Evolutionary conservation across 1,284 basidiomycete species (phyloP).

Genomic region (Ceratobasidium theobromae): DNA sequence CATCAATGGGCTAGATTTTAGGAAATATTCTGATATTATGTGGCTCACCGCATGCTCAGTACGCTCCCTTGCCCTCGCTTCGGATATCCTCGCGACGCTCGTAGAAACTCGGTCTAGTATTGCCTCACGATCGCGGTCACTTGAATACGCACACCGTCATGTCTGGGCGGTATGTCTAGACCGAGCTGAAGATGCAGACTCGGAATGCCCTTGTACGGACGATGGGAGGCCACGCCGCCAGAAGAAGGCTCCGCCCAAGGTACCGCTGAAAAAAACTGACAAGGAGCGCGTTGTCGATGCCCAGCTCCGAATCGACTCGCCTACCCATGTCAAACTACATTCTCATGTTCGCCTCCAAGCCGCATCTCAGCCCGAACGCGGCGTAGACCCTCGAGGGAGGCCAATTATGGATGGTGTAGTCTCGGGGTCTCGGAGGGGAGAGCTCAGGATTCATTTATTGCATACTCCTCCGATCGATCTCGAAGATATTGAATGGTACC

Average conservation of each 20-base stretch:
- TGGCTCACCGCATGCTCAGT: conserved; percentile 54
- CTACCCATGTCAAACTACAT: conserved; percentile 54
- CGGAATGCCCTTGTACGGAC: conserved; percentile 64
- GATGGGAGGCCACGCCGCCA: conserved; percentile 51
- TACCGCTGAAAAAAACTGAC: conserved; percentile 33
- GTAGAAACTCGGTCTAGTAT: conserved; percentile 50
- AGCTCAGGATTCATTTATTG: conserved; percentile 54
- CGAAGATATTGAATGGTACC: conserved; percentile 58
- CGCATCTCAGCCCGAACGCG: conserved; percentile 56
- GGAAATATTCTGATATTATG: conserved; percentile 54
- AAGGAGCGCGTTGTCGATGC: conserved; percentile 50
- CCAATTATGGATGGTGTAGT: conserved; percentile 59
- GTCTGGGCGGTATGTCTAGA: conserved; percentile 59
- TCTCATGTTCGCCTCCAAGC: conserved; percentile 63
- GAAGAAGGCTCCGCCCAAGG: conserved; percentile 45
- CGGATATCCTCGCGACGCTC: conserved; percentile 60
- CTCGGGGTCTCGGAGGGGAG: conserved; percentile 52
- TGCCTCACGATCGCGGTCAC: conserved; percentile 39
- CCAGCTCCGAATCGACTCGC: conserved; percentile 56
- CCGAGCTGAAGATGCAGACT: conserved; percentile 62
- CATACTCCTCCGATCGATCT: conserved; percentile 62
- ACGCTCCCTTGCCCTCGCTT: conserved; percentile 53
- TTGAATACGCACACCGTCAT: conserved; percentile 55
- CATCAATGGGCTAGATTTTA: conserved; percentile 48
- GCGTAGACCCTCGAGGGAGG: conserved; percentile 45